Evolutionary conservation across 176 grass and related monocot genomes (phyloP), one percentile per base, ranked within the genome.

Genomic region (Hyparrhenia diplandra): DNA sequence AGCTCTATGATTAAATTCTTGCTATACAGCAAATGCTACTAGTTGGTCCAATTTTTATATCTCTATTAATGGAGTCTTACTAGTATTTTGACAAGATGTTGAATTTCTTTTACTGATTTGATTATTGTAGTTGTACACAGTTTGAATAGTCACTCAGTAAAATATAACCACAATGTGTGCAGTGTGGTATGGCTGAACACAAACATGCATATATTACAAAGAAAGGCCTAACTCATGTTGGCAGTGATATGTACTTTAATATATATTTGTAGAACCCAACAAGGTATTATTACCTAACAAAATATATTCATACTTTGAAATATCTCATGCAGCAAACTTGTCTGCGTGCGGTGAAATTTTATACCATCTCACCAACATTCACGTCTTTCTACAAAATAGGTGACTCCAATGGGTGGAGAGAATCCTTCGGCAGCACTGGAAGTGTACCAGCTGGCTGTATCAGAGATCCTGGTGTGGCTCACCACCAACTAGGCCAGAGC

Each of bases 321-420:
- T 52, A 7, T 49, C 46, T 18, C 46, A 6, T 6, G 45, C 37
- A 7, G 14, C 14, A 2, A n/a, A 5, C 32, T 67, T 37, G 1
- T 69, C 14, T 41, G 36, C 6, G 3, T 41, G 10, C 24, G 17
- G 11, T n/a, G 24, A 41, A 69, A 6, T 2, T 39, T 40, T 24
- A 41, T 2, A 2, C 10, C 21, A 25, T 6, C 21, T 39, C 10
- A 69, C 67, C 42, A 69, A 69, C 11, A 69, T 69, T 69, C 23
- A 23, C 24, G 14, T 17, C 28, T 42, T 78, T 31, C 2, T 39
- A 21, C 31, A 64, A 41, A 71, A 79, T 80, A 97, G 93, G 70
- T 89, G 37, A 78, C 54, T 57, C 9, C 54, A 57, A 57, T 8
- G 21, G 8, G 21, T 57, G 54, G 21, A 23, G 54, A 24, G 54